These are phyloP conservation scores for Nakaseomyces glabratus DNA, from an alignment of 1,139 yeast species.

Conservation along the genomic window DNA sequence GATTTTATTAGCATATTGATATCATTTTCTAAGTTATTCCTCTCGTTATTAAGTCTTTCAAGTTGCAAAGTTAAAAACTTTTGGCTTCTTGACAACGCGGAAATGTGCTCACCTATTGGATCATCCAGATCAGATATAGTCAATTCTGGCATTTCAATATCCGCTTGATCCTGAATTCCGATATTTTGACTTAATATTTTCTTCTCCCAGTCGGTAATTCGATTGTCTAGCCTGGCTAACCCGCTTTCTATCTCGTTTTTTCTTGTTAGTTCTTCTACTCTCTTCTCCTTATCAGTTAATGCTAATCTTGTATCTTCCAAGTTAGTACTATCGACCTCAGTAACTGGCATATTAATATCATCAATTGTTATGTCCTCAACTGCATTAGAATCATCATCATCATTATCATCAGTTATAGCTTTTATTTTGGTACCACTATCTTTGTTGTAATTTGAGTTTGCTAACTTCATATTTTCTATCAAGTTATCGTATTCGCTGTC, in stretches of 20 bases:
- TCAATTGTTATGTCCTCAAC: no score
- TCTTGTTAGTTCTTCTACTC: constrained; percentile 9
- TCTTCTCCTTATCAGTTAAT: constrained; percentile 13
- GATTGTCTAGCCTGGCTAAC: constrained; percentile 8
- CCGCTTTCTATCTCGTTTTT: constrained; percentile 16
- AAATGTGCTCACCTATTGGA: neutral
- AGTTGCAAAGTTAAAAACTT: constrained; percentile 1
- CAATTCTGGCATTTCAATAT: neutral
- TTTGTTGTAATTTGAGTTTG: no score
- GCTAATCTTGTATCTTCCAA: constrained; percentile 8
- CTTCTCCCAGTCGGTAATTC: constrained; percentile 1
- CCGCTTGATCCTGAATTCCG: neutral
- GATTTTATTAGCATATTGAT: neutral
- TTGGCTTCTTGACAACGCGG: neutral
- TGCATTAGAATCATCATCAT: no score
- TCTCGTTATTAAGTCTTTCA: constrained; percentile 1
- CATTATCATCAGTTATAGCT: no score
- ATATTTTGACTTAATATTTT: neutral
- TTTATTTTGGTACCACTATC: no score
- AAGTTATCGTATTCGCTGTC: neutral
- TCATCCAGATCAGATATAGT: neutral
- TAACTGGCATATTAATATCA: no score
- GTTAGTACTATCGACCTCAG: no score
- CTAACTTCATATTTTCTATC: constrained; percentile 1
- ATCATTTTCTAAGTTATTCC: neutral